These are phyloP conservation scores for Colletotrichum sublineola DNA, from an alignment of 2,329 filamentous ascomycete genomes.

Conservation along the genomic window DNA sequence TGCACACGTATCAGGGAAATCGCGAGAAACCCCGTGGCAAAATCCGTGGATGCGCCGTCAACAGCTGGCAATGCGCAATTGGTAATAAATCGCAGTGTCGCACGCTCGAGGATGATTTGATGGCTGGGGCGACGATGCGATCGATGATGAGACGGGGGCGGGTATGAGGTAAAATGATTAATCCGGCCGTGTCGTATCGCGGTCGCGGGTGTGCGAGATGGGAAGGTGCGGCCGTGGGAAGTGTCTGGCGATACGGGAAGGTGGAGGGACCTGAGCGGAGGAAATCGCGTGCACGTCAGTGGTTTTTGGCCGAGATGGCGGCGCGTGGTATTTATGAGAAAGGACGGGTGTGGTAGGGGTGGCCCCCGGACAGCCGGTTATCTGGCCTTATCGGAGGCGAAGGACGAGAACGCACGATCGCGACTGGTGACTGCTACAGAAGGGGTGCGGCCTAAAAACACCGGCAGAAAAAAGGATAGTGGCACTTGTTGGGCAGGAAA, in stretches of 20 bases:
- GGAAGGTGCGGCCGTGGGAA: constrained; percentile 18
- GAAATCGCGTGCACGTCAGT: constrained; percentile 63
- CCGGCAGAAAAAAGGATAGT: constrained; percentile 53
- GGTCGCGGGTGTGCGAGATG: constrained; percentile 15
- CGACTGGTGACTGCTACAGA: constrained; percentile 38
- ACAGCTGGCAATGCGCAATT: constrained; percentile 20
- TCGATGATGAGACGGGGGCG: not conserved
- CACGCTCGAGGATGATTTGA: constrained; percentile 8
- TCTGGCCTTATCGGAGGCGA: constrained; percentile 56
- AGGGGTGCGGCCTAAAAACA: constrained; percentile 38
- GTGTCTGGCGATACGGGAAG: constrained; percentile 36
- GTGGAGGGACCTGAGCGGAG: constrained; percentile 53
- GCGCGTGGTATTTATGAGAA: constrained; percentile 62
- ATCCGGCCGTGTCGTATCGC: constrained; percentile 30
- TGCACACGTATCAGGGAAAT: constrained; percentile 7
- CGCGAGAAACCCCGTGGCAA: constrained; percentile 2
- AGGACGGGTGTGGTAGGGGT: constrained; percentile 48
- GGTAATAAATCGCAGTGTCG: constrained; percentile 12
- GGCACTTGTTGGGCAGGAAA: constrained; percentile 46
- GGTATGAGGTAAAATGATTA: constrained; percentile 23
- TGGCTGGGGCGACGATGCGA: constrained; percentile 13
- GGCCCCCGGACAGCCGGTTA: constrained; percentile 52
- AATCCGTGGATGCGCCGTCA: constrained; percentile 17
- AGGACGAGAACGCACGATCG: constrained; percentile 42
- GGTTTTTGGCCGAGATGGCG: constrained; percentile 57